Evolutionary conservation across 805 yeast genomes (phyloP).

Genomic region (Cyberlindnera euphorbiae): DNA sequence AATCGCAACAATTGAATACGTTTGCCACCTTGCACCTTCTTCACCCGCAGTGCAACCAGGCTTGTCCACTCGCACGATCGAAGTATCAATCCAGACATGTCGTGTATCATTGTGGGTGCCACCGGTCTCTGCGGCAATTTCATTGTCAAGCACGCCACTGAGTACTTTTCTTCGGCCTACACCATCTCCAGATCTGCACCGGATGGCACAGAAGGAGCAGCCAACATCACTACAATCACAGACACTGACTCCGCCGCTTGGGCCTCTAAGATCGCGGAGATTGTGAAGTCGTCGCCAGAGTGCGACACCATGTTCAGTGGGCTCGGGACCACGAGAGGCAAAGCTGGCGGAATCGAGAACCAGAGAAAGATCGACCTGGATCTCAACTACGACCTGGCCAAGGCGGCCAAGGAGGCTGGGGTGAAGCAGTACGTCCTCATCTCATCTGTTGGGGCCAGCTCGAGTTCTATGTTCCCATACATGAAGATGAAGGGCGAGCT

Average conservation of each 20-base stretch:
- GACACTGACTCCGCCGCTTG: conserved; percentile 48
- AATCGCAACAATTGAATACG: too few relatives aligned
- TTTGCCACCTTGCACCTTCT: too few relatives aligned
- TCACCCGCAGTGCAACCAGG: too few relatives aligned
- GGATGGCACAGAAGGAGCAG: conserved; percentile 4
- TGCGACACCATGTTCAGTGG: conserved; percentile 52
- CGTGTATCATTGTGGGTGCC: conserved; percentile 51
- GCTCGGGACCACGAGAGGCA: conserved; percentile 70
- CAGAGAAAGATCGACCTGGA: conserved; percentile 75
- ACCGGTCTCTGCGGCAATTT: conserved; percentile 74
- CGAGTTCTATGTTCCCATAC: conserved; percentile 56
- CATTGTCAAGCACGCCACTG: conserved; percentile 40
- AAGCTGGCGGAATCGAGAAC: conserved; percentile 67
- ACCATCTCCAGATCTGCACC: conserved; percentile 47
- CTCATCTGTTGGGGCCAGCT: conserved; percentile 60
- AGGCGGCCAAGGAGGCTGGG: conserved; percentile 68
- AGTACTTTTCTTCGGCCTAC: conserved; percentile 36
- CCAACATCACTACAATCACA: conserved; percentile 31
- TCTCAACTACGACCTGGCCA: conserved; percentile 61
- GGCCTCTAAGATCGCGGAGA: conserved; percentile 33
- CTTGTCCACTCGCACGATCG: too few relatives aligned
- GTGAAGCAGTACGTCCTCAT: conserved; percentile 63
- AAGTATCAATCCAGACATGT: conserved; percentile 3
- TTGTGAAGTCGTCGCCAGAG: conserved; percentile 19
- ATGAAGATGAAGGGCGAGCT: conserved; percentile 67